Conservation (phyloP, 2,329 filamentous ascomycete species). For the Alternaria infectoria region DNA sequence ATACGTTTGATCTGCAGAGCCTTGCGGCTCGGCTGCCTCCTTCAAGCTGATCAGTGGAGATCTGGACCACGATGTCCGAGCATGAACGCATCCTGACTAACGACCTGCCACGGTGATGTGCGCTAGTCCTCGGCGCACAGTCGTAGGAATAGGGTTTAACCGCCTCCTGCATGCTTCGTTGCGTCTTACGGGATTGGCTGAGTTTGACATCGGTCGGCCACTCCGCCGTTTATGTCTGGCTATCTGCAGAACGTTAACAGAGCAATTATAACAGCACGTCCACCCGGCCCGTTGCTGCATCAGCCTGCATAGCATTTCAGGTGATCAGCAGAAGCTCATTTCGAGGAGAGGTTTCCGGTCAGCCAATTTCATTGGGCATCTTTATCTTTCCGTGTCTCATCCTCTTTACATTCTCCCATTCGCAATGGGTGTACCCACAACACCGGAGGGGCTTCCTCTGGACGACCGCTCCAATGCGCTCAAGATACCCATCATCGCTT, state of each 20-base stretch:
- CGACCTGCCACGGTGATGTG: not conserved
- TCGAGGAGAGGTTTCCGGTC: not conserved
- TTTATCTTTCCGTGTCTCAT: not conserved
- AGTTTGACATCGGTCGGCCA: not conserved
- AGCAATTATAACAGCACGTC: slow-evolving; percentile 9
- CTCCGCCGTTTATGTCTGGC: not conserved
- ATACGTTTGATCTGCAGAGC: not conserved
- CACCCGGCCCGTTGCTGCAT: not conserved
- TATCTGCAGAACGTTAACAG: not conserved
- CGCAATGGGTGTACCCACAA: slow-evolving; percentile 21
- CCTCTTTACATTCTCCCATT: not conserved
- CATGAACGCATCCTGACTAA: slow-evolving; percentile 5
- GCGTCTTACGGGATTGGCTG: not conserved
- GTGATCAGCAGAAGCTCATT: not conserved
- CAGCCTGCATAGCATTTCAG: not conserved
- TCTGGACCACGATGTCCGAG: not conserved
- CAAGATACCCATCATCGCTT: slow-evolving; percentile 27
- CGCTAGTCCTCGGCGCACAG: not conserved
- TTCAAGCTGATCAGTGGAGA: not conserved
- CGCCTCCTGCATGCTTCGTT: slow-evolving; percentile 4
- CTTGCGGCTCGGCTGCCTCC: not conserved
- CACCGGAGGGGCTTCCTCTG: slow-evolving; percentile 20
- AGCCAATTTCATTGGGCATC: not conserved
- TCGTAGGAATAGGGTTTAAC: not conserved
- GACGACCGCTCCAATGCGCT: slow-evolving; percentile 31